Evolutionary conservation across 2,329 filamentous ascomycete genomes (phyloP), one percentile per base, ranked within the genome.

Genomic region (Ilyonectria mors-panacis): DNA sequence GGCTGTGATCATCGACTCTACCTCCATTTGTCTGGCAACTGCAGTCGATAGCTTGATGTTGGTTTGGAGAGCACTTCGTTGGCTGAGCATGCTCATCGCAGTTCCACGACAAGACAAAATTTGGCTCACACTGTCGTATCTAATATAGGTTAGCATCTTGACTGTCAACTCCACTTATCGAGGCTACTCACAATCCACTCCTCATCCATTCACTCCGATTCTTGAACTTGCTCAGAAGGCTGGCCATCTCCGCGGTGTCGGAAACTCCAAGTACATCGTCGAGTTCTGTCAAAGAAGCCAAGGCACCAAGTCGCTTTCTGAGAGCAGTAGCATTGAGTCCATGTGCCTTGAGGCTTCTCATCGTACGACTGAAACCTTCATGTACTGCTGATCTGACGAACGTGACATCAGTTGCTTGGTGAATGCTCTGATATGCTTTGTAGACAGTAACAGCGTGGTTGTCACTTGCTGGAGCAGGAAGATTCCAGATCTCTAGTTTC

Each of bases 401-500:
- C 2, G 78, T 66, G 13, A 89, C 77, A 55, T 90, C 88, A 10
- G 85, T 84, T 3, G 91, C 90, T 69, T 90, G 90, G 75, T 94
- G 89, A 67, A 98, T 86, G 23, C 90, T 89, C 78, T 97, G 94
- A 66, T 97, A 94, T 0, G 91, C 90, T 74, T 91, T 92, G 81
- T 97, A 98, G 1, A 95, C 84, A 1, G 89, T 91, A 3, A 92
- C 90, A 1, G 91, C 85, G 62, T 92, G 89, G 33, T 89, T 91
- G 13, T 86, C 84, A 55, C 87, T 88, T 3, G 85, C 82, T 8
- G 94, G 93, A 0, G 91, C 90, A 15, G 93, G 93, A 21, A 98
- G 86, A 77, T 98, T 95, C 96, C 96, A 99, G 75, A 95, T 92
- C 72, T 96, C 94, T 17, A 98, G 85, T 70, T 92, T 92, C 66